A percentile compares a stretch with the other conserved stretches of the same genome.
These are phyloP conservation scores for Lodderomyces pseudojiufengensis DNA, from an alignment of 1,139 yeast species.

Conservation along the genomic window DNA sequence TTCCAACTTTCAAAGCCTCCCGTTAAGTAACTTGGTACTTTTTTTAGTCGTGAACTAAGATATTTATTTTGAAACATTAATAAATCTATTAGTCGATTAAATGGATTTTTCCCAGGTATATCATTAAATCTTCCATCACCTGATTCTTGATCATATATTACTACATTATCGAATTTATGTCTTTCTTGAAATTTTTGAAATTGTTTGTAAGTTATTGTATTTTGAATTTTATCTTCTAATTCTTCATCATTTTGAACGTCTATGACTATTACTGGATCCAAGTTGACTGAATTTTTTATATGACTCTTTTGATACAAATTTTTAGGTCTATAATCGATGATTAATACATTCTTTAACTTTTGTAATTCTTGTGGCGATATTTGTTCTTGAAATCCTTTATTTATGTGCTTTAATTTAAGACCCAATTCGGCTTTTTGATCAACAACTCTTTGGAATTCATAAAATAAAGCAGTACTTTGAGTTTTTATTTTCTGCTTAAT, in stretches of 20 bases:
- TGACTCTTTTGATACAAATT: constrained; percentile 58
- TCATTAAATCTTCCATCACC: constrained; percentile 27
- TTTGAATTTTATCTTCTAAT: constrained; percentile 53
- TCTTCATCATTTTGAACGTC: constrained; percentile 48
- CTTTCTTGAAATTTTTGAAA: constrained; percentile 49
- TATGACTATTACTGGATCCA: constrained; percentile 50
- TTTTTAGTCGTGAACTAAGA: constrained; percentile 32
- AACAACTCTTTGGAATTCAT: background rate
- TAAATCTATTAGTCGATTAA: constrained; percentile 50
- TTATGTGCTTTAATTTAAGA: background rate
- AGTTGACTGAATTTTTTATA: constrained; percentile 60
- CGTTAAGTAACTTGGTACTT: constrained; percentile 34
- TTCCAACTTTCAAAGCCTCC: constrained; percentile 43
- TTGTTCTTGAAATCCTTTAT: constrained; percentile 1
- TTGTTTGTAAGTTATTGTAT: constrained; percentile 54
- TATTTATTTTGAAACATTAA: constrained; percentile 40
- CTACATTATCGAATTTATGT: constrained; percentile 54
- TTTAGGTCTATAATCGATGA: constrained; percentile 66
- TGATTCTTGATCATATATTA: constrained; percentile 51
- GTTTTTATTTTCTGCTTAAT: constrained; percentile 14
- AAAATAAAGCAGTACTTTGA: constrained; percentile 19
- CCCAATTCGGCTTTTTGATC: background rate
- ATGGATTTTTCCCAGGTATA: constrained; percentile 30
- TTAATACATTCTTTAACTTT: constrained; percentile 24
- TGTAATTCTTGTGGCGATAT: constrained; percentile 9